Percentiles rank a stretch among this genome's conserved stretches.
These are phyloP conservation scores for Tetragonia tetragonoides DNA, from an alignment of 148 eudicot genomes.

Conservation along the genomic window DNA sequence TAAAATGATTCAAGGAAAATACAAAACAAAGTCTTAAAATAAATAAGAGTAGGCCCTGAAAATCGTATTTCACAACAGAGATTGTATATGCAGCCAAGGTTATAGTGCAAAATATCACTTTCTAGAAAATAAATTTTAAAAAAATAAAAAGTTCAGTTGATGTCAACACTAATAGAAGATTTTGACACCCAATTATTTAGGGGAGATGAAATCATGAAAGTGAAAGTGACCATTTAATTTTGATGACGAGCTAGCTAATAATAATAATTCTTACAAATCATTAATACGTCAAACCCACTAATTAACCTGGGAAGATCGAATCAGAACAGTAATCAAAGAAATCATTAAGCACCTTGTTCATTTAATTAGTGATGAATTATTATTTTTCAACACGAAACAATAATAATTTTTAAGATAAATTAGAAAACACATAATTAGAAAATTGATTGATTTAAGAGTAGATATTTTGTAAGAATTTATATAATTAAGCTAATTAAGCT, in stretches of 20 bases:
- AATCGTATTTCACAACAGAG: too few species aligned
- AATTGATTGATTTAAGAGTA: not conserved
- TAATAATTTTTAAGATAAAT: not conserved
- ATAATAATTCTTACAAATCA: not conserved
- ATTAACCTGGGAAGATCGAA: constrained; percentile 14
- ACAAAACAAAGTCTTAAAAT: too few species aligned
- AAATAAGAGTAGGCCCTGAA: too few species aligned
- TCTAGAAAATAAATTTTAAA: not conserved
- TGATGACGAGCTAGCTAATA: not conserved
- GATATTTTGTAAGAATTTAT: not conserved
- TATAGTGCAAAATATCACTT: not conserved
- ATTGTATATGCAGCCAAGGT: too few species aligned
- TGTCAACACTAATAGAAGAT: not conserved
- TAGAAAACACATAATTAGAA: not conserved
- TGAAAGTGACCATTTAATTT: not conserved
- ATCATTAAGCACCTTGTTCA: not conserved
- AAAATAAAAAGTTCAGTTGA: not conserved
- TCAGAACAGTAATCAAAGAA: not conserved
- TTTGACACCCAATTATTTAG: not conserved
- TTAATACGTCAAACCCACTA: constrained; percentile 15
- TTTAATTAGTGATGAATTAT: not conserved
- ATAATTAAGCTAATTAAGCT: constrained; percentile 11
- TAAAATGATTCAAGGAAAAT: too few species aligned
- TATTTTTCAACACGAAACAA: not conserved
- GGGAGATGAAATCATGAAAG: not conserved